Evolutionary conservation across 768 basidiomycete species (phyloP), one percentile per base, ranked within the genome.

Genomic region (Kwoniella sp.): DNA sequence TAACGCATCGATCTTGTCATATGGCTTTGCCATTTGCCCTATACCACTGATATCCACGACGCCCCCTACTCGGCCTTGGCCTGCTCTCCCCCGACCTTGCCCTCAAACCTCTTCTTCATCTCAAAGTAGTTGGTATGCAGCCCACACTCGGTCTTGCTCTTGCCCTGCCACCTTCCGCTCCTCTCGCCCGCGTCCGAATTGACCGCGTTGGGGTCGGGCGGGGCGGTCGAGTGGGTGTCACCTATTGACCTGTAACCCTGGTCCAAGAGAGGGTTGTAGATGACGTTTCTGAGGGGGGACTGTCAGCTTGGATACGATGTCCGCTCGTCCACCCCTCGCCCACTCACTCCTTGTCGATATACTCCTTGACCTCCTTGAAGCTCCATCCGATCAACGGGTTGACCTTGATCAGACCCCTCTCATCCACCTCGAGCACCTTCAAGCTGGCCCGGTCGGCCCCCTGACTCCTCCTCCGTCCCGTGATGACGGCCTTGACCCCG

Each of bases 181-280:
- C 95, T 81, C 76, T 99, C 95, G 3, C 80, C 81, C 0, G 71
- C 75, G 54, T 88, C 88, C 55, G 83, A 84, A 62, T 56, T 51
- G 7, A 63, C 60, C 7, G 66, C 57, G 20, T 51, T 46, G 9
- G 71, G 57, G 28, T 71, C 63, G 9, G 77, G 76, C 12, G 59
- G 44, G n/a, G 73, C 74, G 0, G 95, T 99, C 57, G 89, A 92
- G 76, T 99, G 95, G 88, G 92, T 93, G 75, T 99, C 95, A 3
- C 95, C 95, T 57, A 99, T 83, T 68, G 88, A 90, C 63, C 84
- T 86, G 78, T 98, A 99, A 3, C 95, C 95, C 70, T 89, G 83
- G 54, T 83, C 83, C 33, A 99, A 81, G 4, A 99, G 79, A 55
- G 81, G 82, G 77, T 99, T 98, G 56, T 83, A 82, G 2, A 92